A percentile compares a stretch with the other conserved stretches of the same genome.
Evolutionary conservation across 495 filamentous ascomycete genomes (phyloP).

Genomic region (Elasticomyces elasticus): DNA sequence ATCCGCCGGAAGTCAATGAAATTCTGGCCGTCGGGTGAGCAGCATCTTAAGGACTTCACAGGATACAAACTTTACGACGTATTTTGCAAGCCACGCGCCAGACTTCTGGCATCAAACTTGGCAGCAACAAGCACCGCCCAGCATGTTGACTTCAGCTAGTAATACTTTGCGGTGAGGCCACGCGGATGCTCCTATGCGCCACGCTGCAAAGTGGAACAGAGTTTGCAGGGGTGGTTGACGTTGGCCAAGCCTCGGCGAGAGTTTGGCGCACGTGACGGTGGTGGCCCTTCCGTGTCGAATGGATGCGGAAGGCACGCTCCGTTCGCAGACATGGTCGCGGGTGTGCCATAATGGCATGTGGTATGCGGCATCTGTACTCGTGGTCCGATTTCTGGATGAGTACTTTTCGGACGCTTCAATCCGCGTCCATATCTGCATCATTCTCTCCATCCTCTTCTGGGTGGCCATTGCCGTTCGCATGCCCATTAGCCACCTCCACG

Average conservation of each 20-base stretch:
- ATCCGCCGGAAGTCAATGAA: neutral
- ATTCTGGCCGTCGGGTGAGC: neutral
- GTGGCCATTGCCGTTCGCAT: neutral
- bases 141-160: neutral
- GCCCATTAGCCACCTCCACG: constrained; percentile 4
- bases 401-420: too few relatives aligned
- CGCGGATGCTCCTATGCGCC: too few relatives aligned
- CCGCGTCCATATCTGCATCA: constrained; percentile 2
- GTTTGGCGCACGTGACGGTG: too few relatives aligned
- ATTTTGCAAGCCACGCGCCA: neutral
- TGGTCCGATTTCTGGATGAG: too few relatives aligned
- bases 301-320: too few relatives aligned
- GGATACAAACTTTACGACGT: neutral
- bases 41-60: neutral
- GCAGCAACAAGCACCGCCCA: neutral
- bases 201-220: neutral
- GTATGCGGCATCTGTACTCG: too few relatives aligned
- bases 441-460: neutral
- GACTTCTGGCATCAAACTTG: neutral
- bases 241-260: neutral
- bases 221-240: neutral
- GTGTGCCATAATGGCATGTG: too few relatives aligned
- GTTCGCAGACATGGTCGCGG: too few relatives aligned
- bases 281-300: too few relatives aligned
- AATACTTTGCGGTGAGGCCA: neutral